Conservation (phyloP, 495 filamentous ascomycete species). For the Tuber microsphaerosporum region DNA sequence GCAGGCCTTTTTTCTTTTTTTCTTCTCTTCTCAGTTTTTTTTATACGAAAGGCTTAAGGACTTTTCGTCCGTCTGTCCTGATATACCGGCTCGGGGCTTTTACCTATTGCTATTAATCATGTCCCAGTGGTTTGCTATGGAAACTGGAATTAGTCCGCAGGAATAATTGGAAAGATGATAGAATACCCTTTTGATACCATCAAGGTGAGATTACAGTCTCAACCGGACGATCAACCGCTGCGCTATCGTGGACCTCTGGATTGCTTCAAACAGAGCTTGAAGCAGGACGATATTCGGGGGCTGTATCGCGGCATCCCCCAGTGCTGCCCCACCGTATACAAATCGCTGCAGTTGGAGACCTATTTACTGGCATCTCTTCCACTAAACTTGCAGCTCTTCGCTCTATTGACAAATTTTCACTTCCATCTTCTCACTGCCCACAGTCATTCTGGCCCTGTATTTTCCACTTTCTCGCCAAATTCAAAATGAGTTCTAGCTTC, state of each 20-base stretch:
- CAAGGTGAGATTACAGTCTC: constrained; percentile 76
- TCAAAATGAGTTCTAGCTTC: too few species aligned
- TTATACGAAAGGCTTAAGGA: constrained; percentile 12
- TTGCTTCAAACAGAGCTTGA: constrained; percentile 81
- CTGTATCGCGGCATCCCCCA: constrained; percentile 93
- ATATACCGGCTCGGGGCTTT: background rate
- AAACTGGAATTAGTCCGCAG: constrained; percentile 55
- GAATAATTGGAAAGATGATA: constrained; percentile 87
- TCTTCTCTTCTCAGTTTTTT: background rate
- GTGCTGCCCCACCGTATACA: too few species aligned
- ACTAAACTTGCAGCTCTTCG: too few species aligned
- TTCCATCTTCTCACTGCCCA: too few species aligned
- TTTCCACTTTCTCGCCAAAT: too few species aligned
- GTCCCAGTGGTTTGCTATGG: constrained; percentile 19
- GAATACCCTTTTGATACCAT: constrained; percentile 99
- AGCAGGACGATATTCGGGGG: constrained; percentile 61
- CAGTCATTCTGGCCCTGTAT: too few species aligned
- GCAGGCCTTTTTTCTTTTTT: background rate
- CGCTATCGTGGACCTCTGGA: constrained; percentile 83
- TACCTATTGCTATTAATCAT: constrained; percentile 3
- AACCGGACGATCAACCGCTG: constrained; percentile 73
- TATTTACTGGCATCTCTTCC: too few species aligned
- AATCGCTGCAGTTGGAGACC: too few species aligned
- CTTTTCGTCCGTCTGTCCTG: background rate
- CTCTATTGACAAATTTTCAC: too few species aligned